Base-by-base conservation (phyloP, 306 rosid species). In the Rubus idaeus region DNA sequence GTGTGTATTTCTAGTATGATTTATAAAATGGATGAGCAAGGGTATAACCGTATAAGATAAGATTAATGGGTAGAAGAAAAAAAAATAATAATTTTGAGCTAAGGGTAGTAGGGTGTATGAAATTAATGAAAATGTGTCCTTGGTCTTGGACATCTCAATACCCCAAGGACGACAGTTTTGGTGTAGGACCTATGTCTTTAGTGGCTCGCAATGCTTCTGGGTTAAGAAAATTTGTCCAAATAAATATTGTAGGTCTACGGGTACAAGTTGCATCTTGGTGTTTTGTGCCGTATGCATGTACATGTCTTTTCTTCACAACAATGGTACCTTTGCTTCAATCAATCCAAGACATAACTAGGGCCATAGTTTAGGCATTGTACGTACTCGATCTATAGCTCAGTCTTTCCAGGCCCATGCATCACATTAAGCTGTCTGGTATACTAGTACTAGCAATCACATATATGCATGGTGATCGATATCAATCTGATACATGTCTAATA, bases 181-280 rank as follows among this genome's bases (percentile, higher is more conserved):
- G 70, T 39, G 70, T 65, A 65, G 47, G 47, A 21, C n/a, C 70
- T n/a, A 40, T 40, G 26, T 65, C 26, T 37, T 3, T 7, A 42
- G 35, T 9, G 46, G 51, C 10, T 40, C 14, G 41, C 47, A 64
- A 8, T 17, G 69, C 23, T 30, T 30, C 35, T 6, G 16, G 23
- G 23, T 37, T 39, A 37, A 8, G 12, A 12, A 64, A n/a, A 51
- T 16, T 42, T 40, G 70, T 66, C 70, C 70, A 66, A 41, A 30
- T 30, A 30, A 41, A 41, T 9, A 41, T 17, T 8, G 47, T 64
- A 39, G 69, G 47, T 47, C 69, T 39, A 41, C 30, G 71, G 3
- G 16, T 35, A 66, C 71, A 66, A 66, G 71, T 66, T 66, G 26
- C 69, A 3, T 16, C 69, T 64, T 64, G 69, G 69, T 64, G 47